Evolutionary conservation across 495 filamentous ascomycete genomes (phyloP).

Genomic region (Podospora tetraspora): DNA sequence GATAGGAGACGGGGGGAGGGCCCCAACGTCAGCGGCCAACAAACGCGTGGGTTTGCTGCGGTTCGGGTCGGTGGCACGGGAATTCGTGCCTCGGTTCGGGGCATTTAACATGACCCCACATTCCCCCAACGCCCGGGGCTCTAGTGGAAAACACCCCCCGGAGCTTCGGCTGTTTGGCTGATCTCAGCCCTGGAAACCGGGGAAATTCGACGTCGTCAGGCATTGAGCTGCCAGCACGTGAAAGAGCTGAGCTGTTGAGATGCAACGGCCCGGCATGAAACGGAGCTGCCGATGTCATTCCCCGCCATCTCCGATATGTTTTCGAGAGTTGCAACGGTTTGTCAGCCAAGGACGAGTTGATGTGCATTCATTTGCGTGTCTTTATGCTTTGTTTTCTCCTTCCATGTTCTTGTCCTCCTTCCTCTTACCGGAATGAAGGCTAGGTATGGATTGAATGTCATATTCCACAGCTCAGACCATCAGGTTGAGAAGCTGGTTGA

Average conservation of each 20-base stretch:
- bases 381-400: neutral
- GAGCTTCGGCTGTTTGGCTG: neutral
- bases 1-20: neutral
- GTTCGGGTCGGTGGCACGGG: neutral
- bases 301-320: neutral
- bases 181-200: neutral
- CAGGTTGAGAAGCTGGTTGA: neutral
- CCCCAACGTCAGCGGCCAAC: neutral
- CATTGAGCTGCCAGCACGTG: neutral
- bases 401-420: neutral
- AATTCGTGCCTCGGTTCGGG: neutral
- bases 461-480: neutral
- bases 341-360: neutral
- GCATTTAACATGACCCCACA: neutral
- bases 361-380: neutral
- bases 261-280: neutral
- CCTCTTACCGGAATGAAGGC: neutral
- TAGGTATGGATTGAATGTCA: neutral
- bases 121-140: neutral
- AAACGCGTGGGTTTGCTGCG: neutral
- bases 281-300: neutral
- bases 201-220: neutral
- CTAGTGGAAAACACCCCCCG: neutral
- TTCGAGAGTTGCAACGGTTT: neutral
- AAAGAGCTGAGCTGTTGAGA: neutral